Percentiles rank a stretch among this genome's conserved stretches.
Conservation (phyloP, 1,284 basidiomycete species). For the Sporisorium scitamineum region DNA sequence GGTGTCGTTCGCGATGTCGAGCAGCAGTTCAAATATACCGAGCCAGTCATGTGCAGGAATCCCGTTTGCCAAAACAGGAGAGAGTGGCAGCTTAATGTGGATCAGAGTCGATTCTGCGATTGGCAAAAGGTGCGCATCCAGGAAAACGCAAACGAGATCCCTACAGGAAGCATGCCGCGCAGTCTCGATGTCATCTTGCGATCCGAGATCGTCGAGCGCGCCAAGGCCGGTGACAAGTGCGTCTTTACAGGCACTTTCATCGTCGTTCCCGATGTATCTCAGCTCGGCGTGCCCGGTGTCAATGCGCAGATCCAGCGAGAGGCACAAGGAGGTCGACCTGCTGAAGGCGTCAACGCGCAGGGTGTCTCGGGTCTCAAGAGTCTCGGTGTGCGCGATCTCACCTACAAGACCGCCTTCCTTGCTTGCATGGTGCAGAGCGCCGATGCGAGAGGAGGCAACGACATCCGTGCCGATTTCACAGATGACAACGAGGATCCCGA, state of each 20-base stretch:
- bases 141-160: constrained; percentile 98
- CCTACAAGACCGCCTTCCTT: constrained; percentile 98
- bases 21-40: constrained; percentile 99
- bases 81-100: constrained; percentile 94
- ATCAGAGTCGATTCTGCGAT: constrained; percentile 95
- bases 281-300: constrained; percentile 93
- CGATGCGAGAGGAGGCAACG: constrained; percentile 74
- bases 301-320: constrained; percentile 93
- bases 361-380: constrained; percentile 95
- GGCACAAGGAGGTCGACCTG: constrained; percentile 75
- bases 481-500: constrained; percentile 85
- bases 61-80: constrained; percentile 89
- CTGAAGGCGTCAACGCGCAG: constrained; percentile 75
- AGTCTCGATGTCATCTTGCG: constrained; percentile 92
- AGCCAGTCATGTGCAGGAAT: constrained; percentile 95
- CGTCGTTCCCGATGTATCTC: constrained; percentile 97
- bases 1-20: constrained; percentile 93
- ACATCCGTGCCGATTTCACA: constrained; percentile 78
- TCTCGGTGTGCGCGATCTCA: constrained; percentile 92
- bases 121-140: constrained; percentile 99
- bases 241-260: constrained; percentile 98
- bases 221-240: constrained; percentile 98
- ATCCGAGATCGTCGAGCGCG: constrained; percentile 93
- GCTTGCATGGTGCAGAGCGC: constrained; percentile 96
- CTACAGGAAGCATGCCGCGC: constrained; percentile 85